Evolutionary conservation across 345 rosid genomes (phyloP).

Genomic region (Eucalyptus urophylla): DNA sequence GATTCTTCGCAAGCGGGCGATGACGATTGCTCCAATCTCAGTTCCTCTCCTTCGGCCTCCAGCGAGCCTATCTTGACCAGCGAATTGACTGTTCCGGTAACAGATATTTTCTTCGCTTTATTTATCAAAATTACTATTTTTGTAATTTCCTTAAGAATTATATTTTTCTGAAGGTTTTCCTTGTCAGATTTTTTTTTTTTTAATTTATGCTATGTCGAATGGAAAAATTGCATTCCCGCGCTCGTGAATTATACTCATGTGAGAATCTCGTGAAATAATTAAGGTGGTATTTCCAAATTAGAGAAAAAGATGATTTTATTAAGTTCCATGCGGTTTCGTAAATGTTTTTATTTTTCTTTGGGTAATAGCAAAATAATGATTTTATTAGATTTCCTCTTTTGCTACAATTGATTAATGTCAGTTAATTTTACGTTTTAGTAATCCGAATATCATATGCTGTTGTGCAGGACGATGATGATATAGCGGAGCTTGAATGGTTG

Average conservation of each 20-base stretch:
- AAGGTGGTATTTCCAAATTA: not conserved
- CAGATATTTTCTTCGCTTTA: not conserved
- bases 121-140: not conserved
- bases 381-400: not conserved
- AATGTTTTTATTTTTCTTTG: not conserved
- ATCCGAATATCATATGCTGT: not conserved
- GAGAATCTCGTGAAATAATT: not conserved
- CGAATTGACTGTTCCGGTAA: constrained; percentile 21
- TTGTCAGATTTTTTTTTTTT: not conserved
- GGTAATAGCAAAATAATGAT: not conserved
- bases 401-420: not conserved
- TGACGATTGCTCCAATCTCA: not conserved
- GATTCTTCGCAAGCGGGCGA: not conserved
- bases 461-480: constrained; percentile 24
- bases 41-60: not conserved
- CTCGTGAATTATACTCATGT: not conserved
- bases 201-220: not conserved
- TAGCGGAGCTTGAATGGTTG: constrained; percentile 31
- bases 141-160: not conserved
- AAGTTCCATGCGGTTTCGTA: not conserved
- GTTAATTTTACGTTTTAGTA: not conserved
- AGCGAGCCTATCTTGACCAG: constrained; percentile 1
- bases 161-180: not conserved
- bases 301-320: not conserved
- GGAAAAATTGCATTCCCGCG: not conserved